Percentiles rank a stretch among this genome's conserved stretches.
These are phyloP conservation scores for Vaccinium darrowii DNA, from an alignment of 148 eudicot species.

Conservation along the genomic window DNA sequence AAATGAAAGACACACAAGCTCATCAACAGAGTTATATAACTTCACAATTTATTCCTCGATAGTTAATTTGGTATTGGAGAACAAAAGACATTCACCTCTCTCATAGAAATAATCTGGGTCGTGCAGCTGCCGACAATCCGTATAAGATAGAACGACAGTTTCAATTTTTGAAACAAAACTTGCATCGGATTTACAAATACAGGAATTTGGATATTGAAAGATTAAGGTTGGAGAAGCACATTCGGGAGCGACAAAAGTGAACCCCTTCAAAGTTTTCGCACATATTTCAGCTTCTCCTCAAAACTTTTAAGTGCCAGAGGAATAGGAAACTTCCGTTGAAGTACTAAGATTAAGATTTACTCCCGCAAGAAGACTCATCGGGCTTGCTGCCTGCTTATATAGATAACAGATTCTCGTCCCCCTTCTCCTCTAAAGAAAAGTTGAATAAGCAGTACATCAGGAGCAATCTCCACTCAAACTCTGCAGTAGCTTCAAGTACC, in stretches of 20 bases:
- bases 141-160: not conserved
- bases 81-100: too few relatives aligned
- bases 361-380: not conserved
- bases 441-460: not conserved
- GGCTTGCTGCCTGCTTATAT: not conserved
- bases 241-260: too few relatives aligned
- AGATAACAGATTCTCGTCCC: not conserved
- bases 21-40: too few relatives aligned
- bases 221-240: too few relatives aligned
- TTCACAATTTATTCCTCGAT: too few relatives aligned
- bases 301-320: not conserved
- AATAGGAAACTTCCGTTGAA: not conserved
- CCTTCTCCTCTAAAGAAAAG: not conserved
- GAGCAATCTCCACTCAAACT: conserved; percentile 67
- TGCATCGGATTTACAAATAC: not conserved
- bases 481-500: conserved; percentile 82
- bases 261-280: too few relatives aligned
- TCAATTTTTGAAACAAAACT: not conserved
- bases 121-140: too few relatives aligned
- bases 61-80: too few relatives aligned
- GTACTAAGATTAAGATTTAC: too few relatives aligned
- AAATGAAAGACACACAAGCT: too few relatives aligned
- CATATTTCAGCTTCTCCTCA: not conserved
- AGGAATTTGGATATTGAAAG: not conserved
- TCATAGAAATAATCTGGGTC: too few relatives aligned